phyloP scores from a whole-genome alignment of 495 filamentous ascomycete species.

The Penicillium paradoxum region DNA sequence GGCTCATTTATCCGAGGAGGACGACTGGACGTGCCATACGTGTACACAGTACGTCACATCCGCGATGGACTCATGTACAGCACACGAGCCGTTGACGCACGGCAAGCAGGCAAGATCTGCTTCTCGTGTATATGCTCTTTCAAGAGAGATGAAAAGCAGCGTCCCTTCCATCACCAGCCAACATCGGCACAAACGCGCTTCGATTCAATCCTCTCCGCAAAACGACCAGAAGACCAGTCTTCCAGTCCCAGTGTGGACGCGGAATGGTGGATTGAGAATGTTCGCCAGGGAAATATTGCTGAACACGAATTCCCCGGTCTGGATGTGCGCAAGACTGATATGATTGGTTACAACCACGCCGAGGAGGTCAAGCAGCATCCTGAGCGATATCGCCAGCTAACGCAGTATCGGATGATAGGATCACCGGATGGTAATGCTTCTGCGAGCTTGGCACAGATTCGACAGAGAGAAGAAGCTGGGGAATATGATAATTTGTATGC shows the following conservation, averaged over 20 bases:
- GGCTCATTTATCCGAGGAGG: slow-evolving; percentile 63
- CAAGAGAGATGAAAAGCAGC: slow-evolving; percentile 43
- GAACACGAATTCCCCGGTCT: slow-evolving; percentile 53
- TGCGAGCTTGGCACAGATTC: slow-evolving; percentile 9
- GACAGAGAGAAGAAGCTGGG: slow-evolving; percentile 24
- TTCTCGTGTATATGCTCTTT: slow-evolving; percentile 62
- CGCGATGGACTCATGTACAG: slow-evolving; percentile 53
- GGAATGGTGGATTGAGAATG: slow-evolving; percentile 39
- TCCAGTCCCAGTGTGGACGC: slow-evolving; percentile 41
- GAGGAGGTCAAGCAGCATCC: slow-evolving; percentile 35
- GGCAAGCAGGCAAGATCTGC: slow-evolving; percentile 44
- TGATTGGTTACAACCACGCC: slow-evolving; percentile 48
- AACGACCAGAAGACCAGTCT: slow-evolving; percentile 34
- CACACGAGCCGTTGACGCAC: slow-evolving; percentile 55
- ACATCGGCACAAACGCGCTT: slow-evolving; percentile 34
- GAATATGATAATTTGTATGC: slow-evolving; percentile 55
- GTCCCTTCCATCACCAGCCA: slow-evolving; percentile 38
- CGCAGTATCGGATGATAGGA: slow-evolving; percentile 52
- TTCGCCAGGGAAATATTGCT: slow-evolving; percentile 19
- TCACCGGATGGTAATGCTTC: slow-evolving; percentile 22
- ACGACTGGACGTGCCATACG: slow-evolving; percentile 49
- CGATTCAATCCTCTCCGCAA: slow-evolving; percentile 32
- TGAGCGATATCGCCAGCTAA: slow-evolving; percentile 54
- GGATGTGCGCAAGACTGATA: slow-evolving; percentile 60
- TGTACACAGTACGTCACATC: slow-evolving; percentile 53